Evolutionary conservation across 495 filamentous ascomycete genomes (phyloP).

Genomic region (Tuber indicum): DNA sequence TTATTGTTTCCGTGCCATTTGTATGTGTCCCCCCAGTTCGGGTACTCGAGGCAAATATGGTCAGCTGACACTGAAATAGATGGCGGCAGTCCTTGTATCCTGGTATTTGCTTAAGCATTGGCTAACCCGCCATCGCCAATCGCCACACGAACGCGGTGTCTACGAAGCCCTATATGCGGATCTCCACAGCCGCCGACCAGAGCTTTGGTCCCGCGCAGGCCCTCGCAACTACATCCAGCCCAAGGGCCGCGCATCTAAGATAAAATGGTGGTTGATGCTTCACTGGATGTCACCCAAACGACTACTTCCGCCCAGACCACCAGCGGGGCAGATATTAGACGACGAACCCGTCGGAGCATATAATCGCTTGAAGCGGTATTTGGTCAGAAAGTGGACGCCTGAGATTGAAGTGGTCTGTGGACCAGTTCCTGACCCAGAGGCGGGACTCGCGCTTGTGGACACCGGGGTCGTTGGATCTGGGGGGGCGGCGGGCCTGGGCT

Average conservation of each 20-base stretch:
- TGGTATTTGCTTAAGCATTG: slow-evolving; percentile 52
- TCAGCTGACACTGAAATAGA: slow-evolving; percentile 13
- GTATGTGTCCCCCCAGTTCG: slow-evolving; percentile 13
- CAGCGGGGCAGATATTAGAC: slow-evolving; percentile 32
- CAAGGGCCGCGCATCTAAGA: slow-evolving; percentile 31
- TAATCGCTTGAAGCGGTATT: slow-evolving; percentile 46
- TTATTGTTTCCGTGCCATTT: slow-evolving; percentile 48
- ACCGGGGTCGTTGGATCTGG: slow-evolving; percentile 17
- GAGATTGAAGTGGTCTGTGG: slow-evolving; percentile 30
- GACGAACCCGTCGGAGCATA: slow-evolving; percentile 37
- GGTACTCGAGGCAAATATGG: background rate
- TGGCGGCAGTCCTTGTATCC: slow-evolving; percentile 46
- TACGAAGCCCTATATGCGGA: slow-evolving; percentile 50
- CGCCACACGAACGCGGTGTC: slow-evolving; percentile 49
- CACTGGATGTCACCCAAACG: slow-evolving; percentile 44
- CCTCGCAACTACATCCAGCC: slow-evolving; percentile 46
- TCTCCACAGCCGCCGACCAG: slow-evolving; percentile 46
- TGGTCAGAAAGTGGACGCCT: slow-evolving; percentile 47
- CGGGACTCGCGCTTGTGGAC: slow-evolving; percentile 16
- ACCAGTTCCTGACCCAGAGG: slow-evolving; percentile 21
- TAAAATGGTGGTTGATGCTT: slow-evolving; percentile 49
- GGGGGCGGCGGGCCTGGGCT: slow-evolving; percentile 25
- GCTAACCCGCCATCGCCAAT: slow-evolving; percentile 45
- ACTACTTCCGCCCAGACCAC: background rate
- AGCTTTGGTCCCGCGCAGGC: slow-evolving; percentile 49